phyloP scores from a whole-genome alignment of 352 stramenopile genomes.

The Globisporangium radiosum region DNA sequence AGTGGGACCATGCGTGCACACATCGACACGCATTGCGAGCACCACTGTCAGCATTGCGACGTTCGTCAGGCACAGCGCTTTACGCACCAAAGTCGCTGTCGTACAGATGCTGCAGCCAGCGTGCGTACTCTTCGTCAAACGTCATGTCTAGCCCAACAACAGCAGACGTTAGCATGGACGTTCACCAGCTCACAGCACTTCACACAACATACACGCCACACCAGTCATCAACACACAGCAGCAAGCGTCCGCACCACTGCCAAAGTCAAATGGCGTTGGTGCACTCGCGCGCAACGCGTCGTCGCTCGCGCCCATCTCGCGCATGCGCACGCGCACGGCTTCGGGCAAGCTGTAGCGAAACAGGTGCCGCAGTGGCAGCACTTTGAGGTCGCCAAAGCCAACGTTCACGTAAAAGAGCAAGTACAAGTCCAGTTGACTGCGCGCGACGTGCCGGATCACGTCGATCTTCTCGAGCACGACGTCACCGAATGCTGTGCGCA shows the following conservation, averaged over 20 bases:
- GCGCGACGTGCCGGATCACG: constrained; percentile 47
- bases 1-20: neutral
- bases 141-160: constrained; percentile 31
- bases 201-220: too few relatives aligned
- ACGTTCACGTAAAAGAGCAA: constrained; percentile 75
- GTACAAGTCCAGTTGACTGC: constrained; percentile 59
- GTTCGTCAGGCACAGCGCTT: neutral
- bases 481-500: constrained; percentile 77
- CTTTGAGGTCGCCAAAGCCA: constrained; percentile 33
- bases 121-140: constrained; percentile 84
- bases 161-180: neutral
- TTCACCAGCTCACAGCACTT: too few relatives aligned
- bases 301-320: constrained; percentile 60
- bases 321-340: constrained; percentile 49
- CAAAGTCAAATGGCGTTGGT: constrained; percentile 58
- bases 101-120: constrained; percentile 83
- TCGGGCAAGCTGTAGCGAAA: constrained; percentile 74
- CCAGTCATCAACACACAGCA: neutral
- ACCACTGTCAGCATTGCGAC: too few relatives aligned
- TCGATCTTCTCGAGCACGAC: constrained; percentile 80
- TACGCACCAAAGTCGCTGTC: constrained; percentile 76
- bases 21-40: neutral
- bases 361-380: constrained; percentile 62
- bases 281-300: constrained; percentile 61
- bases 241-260: constrained; percentile 22